Evolutionary conservation across 1,139 yeast genomes (phyloP).

Genomic region (Yamadazyma jaroonii): DNA sequence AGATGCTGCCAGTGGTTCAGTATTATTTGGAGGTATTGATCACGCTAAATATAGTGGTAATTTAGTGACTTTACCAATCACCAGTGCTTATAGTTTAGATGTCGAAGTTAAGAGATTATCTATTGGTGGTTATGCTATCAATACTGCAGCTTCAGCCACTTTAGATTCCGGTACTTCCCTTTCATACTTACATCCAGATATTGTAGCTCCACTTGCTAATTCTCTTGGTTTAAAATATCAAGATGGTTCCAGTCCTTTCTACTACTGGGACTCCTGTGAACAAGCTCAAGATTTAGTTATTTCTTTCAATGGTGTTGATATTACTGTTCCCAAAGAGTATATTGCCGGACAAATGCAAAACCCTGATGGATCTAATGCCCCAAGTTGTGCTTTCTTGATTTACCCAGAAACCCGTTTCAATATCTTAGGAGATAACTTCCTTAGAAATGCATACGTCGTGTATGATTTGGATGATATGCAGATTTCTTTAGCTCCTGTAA

Average conservation of each 20-base stretch:
- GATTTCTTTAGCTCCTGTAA: constrained; percentile 66
- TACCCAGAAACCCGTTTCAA: constrained; percentile 13
- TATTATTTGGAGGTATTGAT: constrained; percentile 53
- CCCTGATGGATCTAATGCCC: constrained; percentile 10
- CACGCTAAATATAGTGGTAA: constrained; percentile 42
- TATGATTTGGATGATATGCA: constrained; percentile 65
- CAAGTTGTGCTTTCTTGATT: constrained; percentile 7
- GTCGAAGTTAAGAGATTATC: constrained; percentile 19
- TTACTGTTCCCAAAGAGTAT: constrained; percentile 23
- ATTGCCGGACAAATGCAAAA: not conserved
- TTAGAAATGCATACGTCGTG: constrained; percentile 72
- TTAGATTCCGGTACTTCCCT: constrained; percentile 32
- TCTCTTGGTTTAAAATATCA: constrained; percentile 8
- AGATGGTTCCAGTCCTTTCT: constrained; percentile 2
- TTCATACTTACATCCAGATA: constrained; percentile 17
- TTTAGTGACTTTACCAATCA: constrained; percentile 19
- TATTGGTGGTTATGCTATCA: constrained; percentile 12
- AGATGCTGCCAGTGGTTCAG: constrained; percentile 30
- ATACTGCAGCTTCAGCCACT: constrained; percentile 19
- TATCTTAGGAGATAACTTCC: constrained; percentile 68
- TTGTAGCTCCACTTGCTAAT: constrained; percentile 18
- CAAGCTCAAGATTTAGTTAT: constrained; percentile 17
- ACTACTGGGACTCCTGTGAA: constrained; percentile 6
- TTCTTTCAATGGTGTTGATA: constrained; percentile 28
- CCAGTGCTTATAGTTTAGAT: constrained; percentile 20